These are phyloP conservation scores for Salvia splendens DNA, from an alignment of 257 asterid species.

Conservation along the genomic window DNA sequence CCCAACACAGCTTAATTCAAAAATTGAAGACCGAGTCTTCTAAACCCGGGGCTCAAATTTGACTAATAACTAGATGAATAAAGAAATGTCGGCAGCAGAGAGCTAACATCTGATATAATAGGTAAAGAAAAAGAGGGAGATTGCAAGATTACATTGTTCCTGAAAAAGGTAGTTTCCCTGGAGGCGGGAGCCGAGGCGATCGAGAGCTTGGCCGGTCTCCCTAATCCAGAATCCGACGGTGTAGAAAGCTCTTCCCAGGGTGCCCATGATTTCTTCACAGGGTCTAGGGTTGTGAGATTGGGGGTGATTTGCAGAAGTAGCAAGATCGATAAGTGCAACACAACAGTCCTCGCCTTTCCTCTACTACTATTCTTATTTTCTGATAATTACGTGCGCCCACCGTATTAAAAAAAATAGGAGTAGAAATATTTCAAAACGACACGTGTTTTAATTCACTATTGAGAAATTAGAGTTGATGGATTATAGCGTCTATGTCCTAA, in stretches of 20 bases:
- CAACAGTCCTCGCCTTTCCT: too few species aligned
- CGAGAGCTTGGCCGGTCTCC: constrained; percentile 97
- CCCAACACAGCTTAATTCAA: neutral
- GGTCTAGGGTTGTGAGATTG: constrained; percentile 34
- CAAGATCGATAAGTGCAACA: constrained; percentile 12
- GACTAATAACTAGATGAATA: constrained; percentile 8
- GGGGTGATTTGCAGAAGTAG: constrained; percentile 28
- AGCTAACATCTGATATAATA: neutral
- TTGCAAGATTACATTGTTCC: constrained; percentile 58
- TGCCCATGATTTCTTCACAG: constrained; percentile 44
- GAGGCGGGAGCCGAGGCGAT: constrained; percentile 96
- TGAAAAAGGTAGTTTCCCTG: constrained; percentile 85
- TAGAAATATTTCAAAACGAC: too few species aligned
- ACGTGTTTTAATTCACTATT: too few species aligned
- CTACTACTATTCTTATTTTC: too few species aligned
- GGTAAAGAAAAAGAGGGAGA: constrained; percentile 11
- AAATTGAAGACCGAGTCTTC: constrained; percentile 11
- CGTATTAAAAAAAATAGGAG: too few species aligned
- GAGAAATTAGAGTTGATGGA: too few species aligned
- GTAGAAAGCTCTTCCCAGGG: constrained; percentile 78
- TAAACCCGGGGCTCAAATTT: constrained; percentile 5
- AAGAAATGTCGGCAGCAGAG: constrained; percentile 25
- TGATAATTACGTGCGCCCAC: neutral
- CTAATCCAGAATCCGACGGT: constrained; percentile 94
- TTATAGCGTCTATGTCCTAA: too few species aligned